Base-by-base conservation (phyloP, 306 rosid genomes). In the Sphenostylis stenocarpa region DNA sequence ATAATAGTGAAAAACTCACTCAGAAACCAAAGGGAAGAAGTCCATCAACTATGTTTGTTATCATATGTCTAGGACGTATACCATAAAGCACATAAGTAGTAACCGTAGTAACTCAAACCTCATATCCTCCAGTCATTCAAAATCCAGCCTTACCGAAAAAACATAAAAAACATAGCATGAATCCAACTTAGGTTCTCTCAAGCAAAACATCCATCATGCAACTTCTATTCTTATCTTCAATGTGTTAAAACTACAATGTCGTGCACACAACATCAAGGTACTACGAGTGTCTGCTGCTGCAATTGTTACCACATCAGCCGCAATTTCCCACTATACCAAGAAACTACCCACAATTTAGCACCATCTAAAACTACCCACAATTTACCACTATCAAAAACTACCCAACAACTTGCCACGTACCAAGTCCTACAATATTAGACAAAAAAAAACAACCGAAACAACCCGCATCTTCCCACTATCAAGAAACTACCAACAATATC, bases 61-160 rank as follows among this genome's bases (percentile, higher is more conserved):
- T 90, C 91, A 64, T 83, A 79, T 78, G 88, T 73, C 90, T 75
- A 48, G 89, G 86, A 79, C 31, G 31, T 24, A 88, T 87, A 66
- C 86, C 87, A 39, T 80, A 82, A 68, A 83, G 85, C 28, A 90
- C 83, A 0, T 86, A 76, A 11, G n/a, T 52, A 47, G 85, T 84
- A 71, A 88, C 79, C 79, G 75, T 77, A n/a, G 88, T 80, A 75
- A 89, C 60, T 82, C 9, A 72, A 56, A 11, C 17, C 52, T 0
- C 10, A 3, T 34, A 34, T 7, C 6, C 43, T 38, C 11, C 13
- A 36, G 10, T 11, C 41, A 72, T 39, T 24, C 19, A 44, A 73
- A 49, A 62, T 64, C 52, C 38, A n/a, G n/a, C n/a, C n/a, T n/a
- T n/a, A n/a, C n/a, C n/a, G n/a, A n/a, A 24, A 10, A 11, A 17